These are phyloP conservation scores for Flaveria floridana DNA, from an alignment of 140 eudicot genomes.

Conservation along the genomic window DNA sequence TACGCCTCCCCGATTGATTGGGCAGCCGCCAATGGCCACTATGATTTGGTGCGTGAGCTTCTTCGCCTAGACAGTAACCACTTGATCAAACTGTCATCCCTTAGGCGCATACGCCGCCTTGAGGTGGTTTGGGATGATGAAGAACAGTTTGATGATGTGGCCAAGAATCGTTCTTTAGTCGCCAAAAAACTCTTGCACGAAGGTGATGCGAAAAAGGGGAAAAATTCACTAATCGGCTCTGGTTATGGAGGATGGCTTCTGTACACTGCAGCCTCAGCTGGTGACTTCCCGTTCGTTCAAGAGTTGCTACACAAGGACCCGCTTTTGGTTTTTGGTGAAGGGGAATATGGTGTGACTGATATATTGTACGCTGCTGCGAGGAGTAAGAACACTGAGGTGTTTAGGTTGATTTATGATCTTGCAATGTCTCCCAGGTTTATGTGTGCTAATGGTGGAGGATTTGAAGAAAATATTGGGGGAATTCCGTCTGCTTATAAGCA, in stretches of 20 bases:
- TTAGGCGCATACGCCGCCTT: slow-evolving; percentile 85
- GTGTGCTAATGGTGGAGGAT: slow-evolving; percentile 40
- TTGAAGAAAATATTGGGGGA: slow-evolving; percentile 50
- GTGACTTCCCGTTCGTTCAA: slow-evolving; percentile 62
- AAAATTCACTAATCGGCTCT: slow-evolving; percentile 62
- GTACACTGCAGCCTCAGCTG: slow-evolving; percentile 98
- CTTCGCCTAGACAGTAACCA: slow-evolving; percentile 87
- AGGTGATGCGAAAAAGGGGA: slow-evolving; percentile 52
- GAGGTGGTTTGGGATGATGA: slow-evolving; percentile 97
- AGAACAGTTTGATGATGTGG: slow-evolving; percentile 77
- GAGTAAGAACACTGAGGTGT: slow-evolving; percentile 70
- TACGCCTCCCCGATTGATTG: slow-evolving; percentile 94
- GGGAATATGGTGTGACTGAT: slow-evolving; percentile 94
- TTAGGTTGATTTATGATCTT: slow-evolving; percentile 60
- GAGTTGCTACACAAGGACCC: slow-evolving; percentile 70
- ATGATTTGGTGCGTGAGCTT: slow-evolving; percentile 88
- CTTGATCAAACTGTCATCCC: slow-evolving; percentile 74
- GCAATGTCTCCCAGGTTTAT: slow-evolving; percentile 77
- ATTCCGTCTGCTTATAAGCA: slow-evolving; percentile 63
- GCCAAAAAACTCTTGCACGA: slow-evolving; percentile 65
- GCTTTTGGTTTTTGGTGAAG: slow-evolving; percentile 92
- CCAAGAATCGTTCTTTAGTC: slow-evolving; percentile 64
- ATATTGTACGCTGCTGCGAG: slow-evolving; percentile 90
- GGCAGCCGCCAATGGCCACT: slow-evolving; percentile 98
- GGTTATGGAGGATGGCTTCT: slow-evolving; percentile 98